phyloP scores from a whole-genome alignment of 805 yeast species.

The Hemisphaericaspora nanyangensis region DNA sequence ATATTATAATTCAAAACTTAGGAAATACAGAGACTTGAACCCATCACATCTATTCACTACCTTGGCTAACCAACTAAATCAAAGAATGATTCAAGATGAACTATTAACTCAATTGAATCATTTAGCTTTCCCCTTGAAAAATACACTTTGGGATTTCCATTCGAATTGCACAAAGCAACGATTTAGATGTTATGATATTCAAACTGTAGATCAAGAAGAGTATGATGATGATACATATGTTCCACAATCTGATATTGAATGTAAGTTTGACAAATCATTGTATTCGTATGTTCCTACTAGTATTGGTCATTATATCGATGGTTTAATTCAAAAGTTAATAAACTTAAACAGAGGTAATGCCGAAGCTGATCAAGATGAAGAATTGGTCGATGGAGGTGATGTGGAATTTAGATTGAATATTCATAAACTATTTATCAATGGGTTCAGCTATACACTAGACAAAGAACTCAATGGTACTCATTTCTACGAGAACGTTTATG shows the following conservation, averaged over 20 bases:
- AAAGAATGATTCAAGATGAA: slow-evolving; percentile 21
- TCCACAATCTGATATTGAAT: slow-evolving; percentile 2
- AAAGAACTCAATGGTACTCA: slow-evolving; percentile 39
- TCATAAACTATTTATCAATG: slow-evolving; percentile 27
- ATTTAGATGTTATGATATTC: slow-evolving; percentile 31
- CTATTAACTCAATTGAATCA: slow-evolving; percentile 10
- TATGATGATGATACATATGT: slow-evolving; percentile 33
- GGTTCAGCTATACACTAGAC: slow-evolving; percentile 31
- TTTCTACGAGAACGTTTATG: slow-evolving; percentile 16
- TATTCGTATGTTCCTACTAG: slow-evolving; percentile 11
- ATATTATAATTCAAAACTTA: slow-evolving; percentile 45
- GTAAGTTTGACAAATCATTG: slow-evolving; percentile 2
- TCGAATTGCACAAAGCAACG: slow-evolving; percentile 4
- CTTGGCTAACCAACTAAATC: slow-evolving; percentile 42
- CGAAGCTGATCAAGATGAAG: slow-evolving; percentile 28
- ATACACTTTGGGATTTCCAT: slow-evolving; percentile 33
- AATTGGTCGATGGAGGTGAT: slow-evolving; percentile 35
- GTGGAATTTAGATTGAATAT: slow-evolving; percentile 15
- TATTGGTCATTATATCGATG: slow-evolving; percentile 33
- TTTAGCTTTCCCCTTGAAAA: slow-evolving; percentile 16
- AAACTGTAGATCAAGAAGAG: slow-evolving; percentile 34
- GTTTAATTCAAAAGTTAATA: slow-evolving; percentile 26
- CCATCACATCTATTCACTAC: slow-evolving; percentile 55
- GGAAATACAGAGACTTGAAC: slow-evolving; percentile 55
- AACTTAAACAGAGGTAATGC: slow-evolving; percentile 40